Evolutionary conservation across 495 filamentous ascomycete species (phyloP).

Genomic region (Neurospora intermedia): DNA sequence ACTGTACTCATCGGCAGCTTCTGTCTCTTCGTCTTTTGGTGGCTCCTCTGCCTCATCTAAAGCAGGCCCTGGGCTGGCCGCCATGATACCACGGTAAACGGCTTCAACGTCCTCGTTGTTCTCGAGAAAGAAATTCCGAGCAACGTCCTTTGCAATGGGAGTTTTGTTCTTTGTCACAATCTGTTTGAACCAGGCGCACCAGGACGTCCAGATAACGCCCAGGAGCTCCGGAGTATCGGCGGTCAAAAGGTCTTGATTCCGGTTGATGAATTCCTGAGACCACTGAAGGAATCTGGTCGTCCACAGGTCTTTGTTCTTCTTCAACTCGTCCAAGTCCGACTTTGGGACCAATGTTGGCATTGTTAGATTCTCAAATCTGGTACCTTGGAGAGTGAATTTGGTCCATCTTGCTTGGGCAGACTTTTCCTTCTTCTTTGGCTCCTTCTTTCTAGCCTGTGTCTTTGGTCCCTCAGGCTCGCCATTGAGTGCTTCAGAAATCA

Average conservation of each 20-base stretch:
- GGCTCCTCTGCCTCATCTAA: not conserved
- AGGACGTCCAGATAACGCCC: not conserved
- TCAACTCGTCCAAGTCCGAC: not conserved
- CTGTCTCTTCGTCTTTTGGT: not conserved
- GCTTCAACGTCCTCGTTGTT: conserved; percentile 1
- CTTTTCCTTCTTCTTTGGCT: not conserved
- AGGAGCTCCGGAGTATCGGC: not conserved
- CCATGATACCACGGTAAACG: not conserved
- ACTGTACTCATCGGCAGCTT: not conserved
- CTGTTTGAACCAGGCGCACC: conserved; percentile 8
- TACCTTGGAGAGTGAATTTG: not conserved
- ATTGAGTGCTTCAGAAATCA: not conserved
- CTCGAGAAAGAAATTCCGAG: conserved; percentile 1
- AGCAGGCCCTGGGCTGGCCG: not conserved
- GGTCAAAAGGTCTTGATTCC: conserved; percentile 8
- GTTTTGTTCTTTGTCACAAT: conserved; percentile 5
- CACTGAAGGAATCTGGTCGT: conserved; percentile 10
- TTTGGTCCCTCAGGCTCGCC: not conserved
- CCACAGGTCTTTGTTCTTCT: conserved; percentile 7
- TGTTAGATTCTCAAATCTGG: not conserved
- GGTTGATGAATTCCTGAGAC: conserved; percentile 8
- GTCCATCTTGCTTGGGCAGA: not conserved
- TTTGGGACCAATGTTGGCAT: not conserved
- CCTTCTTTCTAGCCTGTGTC: not conserved
- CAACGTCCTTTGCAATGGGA: conserved; percentile 5